Evolutionary conservation across 116 monocot genomes (phyloP).

Genomic region (Trichopus zeylanicus): DNA sequence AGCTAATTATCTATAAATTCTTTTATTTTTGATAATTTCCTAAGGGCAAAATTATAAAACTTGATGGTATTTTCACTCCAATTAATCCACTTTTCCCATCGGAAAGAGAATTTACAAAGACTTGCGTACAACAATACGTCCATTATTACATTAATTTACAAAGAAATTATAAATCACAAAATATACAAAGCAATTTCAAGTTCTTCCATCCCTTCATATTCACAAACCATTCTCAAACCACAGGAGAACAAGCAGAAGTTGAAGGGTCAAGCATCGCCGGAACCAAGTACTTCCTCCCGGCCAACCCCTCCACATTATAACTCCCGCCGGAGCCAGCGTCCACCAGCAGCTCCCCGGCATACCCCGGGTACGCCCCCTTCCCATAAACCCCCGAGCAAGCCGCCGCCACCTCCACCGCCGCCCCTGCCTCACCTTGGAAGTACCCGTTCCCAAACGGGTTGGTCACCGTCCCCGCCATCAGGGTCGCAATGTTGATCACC

Average conservation of each 20-base stretch:
- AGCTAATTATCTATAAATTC: no score
- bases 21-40: no score
- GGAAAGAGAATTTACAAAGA: no score
- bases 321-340: conserved; percentile 21
- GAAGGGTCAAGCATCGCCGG: conserved; percentile 32
- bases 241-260: conserved; percentile 24
- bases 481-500: conserved; percentile 28
- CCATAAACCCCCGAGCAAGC: conserved; percentile 39
- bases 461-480: conserved; percentile 36
- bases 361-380: conserved; percentile 38
- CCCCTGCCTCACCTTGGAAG: conserved; percentile 23
- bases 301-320: conserved; percentile 27
- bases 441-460: conserved; percentile 38
- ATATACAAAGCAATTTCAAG: no score
- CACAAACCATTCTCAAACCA: conserved; percentile 17
- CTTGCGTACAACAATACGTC: no score
- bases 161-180: no score
- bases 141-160: no score
- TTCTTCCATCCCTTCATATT: no score
- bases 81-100: no score
- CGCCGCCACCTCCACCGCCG: conserved; percentile 30
- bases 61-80: no score
- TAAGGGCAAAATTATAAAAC: no score
- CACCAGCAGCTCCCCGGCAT: conserved; percentile 27
- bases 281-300: conserved; percentile 36